Conservation (phyloP, 2,329 filamentous ascomycete species). For the Simplicillium sp. region DNA sequence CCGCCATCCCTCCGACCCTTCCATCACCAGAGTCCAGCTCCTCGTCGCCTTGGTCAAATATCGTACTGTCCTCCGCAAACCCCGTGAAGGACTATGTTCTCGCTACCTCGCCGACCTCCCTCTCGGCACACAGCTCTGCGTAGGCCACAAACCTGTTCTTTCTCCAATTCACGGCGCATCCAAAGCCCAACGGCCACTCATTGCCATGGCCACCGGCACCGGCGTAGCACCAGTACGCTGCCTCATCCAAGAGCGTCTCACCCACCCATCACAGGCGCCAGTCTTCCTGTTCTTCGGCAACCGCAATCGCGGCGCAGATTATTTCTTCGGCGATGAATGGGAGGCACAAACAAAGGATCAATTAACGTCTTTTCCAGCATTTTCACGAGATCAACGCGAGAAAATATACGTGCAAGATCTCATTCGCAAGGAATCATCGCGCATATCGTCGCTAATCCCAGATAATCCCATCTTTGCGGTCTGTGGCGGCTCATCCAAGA, state of each 20-base stretch:
- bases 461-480: conserved; percentile 37
- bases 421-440: conserved; percentile 31
- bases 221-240: conserved; percentile 78
- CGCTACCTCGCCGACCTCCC: conserved; percentile 65
- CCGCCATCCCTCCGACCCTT: conserved; percentile 11
- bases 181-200: conserved; percentile 42
- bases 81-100: conserved; percentile 82
- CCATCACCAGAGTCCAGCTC: conserved; percentile 52
- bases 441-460: conserved; percentile 22
- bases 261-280: conserved; percentile 18
- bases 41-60: conserved; percentile 87
- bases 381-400: conserved; percentile 35
- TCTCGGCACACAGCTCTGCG: conserved; percentile 45
- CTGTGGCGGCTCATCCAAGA: conserved; percentile 48
- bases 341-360: conserved; percentile 11
- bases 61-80: conserved; percentile 74
- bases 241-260: conserved; percentile 64
- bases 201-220: conserved; percentile 78
- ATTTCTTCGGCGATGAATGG: conserved; percentile 78
- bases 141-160: conserved; percentile 45
- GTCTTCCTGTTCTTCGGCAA: conserved; percentile 75
- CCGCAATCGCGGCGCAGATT: conserved; percentile 66
- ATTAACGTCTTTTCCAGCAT: conserved; percentile 31
- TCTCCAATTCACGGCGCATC: conserved; percentile 28
- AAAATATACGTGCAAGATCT: conserved; percentile 50